phyloP scores from a whole-genome alignment of 306 rosid species.

The Quercus engelmannii region DNA sequence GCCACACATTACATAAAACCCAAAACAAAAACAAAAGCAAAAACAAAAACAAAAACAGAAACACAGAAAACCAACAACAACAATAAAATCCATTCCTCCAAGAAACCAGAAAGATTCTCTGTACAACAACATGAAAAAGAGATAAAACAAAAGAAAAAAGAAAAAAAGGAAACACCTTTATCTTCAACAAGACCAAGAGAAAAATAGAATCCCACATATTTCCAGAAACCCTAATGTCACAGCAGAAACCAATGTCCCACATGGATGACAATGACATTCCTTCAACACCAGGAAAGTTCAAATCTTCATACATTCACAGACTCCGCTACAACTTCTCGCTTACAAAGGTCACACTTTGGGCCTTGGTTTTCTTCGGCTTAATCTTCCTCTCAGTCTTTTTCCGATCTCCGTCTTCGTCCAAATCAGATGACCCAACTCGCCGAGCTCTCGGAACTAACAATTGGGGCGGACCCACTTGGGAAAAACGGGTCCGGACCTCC shows the following conservation, averaged over 20 bases:
- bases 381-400: conserved; percentile 72
- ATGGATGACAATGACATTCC: conserved; percentile 73
- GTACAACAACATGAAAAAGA: conserved; percentile 9
- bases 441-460: conserved; percentile 65
- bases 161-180: conserved; percentile 1
- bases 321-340: conserved; percentile 73
- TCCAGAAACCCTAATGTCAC: conserved; percentile 29
- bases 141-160: conserved; percentile 2
- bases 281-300: conserved; percentile 89
- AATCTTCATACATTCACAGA: conserved; percentile 66
- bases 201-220: conserved; percentile 18
- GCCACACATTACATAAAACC: neutral
- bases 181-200: neutral
- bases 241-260: conserved; percentile 71
- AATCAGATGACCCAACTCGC: conserved; percentile 66
- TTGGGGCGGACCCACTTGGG: conserved; percentile 95
- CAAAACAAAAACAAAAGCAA: conserved; percentile 32
- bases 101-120: conserved; percentile 75
- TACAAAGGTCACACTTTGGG: conserved; percentile 80
- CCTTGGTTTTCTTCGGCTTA: conserved; percentile 59
- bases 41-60: conserved; percentile 16
- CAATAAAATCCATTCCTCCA: conserved; percentile 44
- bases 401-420: conserved; percentile 57
- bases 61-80: conserved; percentile 1
- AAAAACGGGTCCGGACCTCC: conserved; percentile 67